A percentile compares a stretch with the other conserved stretches of the same genome.
These are phyloP conservation scores for Penicillium ucsense DNA, from an alignment of 495 filamentous ascomycete genomes.

Conservation along the genomic window DNA sequence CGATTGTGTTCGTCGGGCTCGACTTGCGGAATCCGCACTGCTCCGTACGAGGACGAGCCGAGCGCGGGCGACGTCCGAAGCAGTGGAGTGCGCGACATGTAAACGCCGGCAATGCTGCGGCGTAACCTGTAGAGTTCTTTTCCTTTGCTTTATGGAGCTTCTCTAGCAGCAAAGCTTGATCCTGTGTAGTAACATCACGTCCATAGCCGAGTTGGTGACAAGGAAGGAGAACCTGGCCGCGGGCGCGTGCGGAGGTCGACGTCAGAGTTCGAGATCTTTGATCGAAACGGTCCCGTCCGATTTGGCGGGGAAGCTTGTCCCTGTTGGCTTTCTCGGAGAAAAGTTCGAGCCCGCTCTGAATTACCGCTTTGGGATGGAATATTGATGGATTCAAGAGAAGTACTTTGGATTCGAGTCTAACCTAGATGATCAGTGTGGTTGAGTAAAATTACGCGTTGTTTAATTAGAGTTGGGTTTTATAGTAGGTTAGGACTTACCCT, in stretches of 20 bases:
- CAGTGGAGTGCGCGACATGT: conserved; percentile 48
- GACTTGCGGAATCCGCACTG: conserved; percentile 28
- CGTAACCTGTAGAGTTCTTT: no score
- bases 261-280: conserved; percentile 1
- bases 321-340: conserved; percentile 11
- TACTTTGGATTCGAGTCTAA: no score
- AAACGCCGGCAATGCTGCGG: conserved; percentile 8
- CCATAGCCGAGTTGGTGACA: conserved; percentile 3
- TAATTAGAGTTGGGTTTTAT: no score
- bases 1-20: conserved; percentile 1
- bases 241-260: background rate
- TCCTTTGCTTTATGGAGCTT: no score
- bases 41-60: conserved; percentile 48
- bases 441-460: no score
- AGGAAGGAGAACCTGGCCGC: background rate
- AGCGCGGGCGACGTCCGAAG: conserved; percentile 50
- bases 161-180: no score
- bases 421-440: no score
- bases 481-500: no score
- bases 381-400: no score
- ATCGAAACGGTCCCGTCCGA: conserved; percentile 1
- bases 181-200: background rate
- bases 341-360: conserved; percentile 18
- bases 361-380: conserved; percentile 11
- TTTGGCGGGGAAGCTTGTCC: conserved; percentile 17